Evolutionary conservation across 139 green algal genomes (phyloP).

Genomic region (Axilococcus clingmanii): DNA sequence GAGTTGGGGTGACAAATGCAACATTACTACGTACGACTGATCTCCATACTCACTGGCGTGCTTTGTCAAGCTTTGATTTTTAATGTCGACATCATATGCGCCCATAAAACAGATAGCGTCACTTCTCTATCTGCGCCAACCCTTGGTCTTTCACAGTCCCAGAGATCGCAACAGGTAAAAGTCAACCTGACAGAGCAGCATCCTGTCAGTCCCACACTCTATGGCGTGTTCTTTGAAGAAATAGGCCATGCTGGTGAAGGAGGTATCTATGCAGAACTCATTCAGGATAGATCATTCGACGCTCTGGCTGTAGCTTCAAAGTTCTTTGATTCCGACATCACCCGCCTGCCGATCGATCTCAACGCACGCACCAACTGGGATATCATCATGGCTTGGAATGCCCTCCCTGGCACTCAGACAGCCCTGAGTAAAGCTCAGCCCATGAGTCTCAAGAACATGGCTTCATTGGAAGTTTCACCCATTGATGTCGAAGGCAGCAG

Average conservation of each 20-base stretch:
- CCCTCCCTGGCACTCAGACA: constrained; percentile 1
- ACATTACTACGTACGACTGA: too few relatives aligned
- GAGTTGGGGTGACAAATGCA: too few relatives aligned
- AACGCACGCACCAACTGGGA: neutral
- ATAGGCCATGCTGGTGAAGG: constrained; percentile 45
- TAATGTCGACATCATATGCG: too few relatives aligned
- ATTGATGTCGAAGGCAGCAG: neutral
- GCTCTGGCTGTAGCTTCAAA: constrained; percentile 18
- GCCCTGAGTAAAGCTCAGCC: constrained; percentile 5
- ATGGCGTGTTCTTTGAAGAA: constrained; percentile 48
- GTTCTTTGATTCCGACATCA: constrained; percentile 13
- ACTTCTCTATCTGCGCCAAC: too few relatives aligned
- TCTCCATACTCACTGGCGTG: too few relatives aligned
- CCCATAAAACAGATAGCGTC: too few relatives aligned
- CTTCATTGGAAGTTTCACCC: constrained; percentile 24
- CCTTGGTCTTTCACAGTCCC: too few relatives aligned
- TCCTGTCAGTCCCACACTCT: too few relatives aligned
- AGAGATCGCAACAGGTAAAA: too few relatives aligned
- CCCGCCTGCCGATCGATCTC: neutral
- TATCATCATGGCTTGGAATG: constrained; percentile 12
- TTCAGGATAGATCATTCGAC: constrained; percentile 41
- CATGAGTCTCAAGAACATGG: constrained; percentile 18
- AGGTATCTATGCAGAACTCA: constrained; percentile 41
- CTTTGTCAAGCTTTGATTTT: too few relatives aligned
- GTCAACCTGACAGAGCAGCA: too few relatives aligned